Conservation (phyloP, 1,139 yeast species). For the Protomyces arabidopsidicola region DNA sequence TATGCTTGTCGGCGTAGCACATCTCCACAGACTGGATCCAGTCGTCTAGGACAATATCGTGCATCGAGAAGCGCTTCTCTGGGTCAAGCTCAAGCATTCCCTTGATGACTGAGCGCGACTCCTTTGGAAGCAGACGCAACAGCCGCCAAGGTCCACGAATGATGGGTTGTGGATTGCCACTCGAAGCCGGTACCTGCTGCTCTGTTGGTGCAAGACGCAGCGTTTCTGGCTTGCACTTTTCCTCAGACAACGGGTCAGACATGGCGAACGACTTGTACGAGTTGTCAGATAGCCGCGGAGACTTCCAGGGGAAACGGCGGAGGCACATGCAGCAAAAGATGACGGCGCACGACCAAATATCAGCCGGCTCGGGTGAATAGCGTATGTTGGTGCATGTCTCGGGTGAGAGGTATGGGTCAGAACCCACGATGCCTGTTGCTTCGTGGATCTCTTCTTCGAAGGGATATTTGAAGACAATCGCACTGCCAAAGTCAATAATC, state of each 20-base stretch:
- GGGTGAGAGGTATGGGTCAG: slow-evolving; percentile 97
- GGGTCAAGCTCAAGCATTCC: slow-evolving; percentile 72
- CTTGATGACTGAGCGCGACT: slow-evolving; percentile 71
- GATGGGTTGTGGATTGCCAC: slow-evolving; percentile 27
- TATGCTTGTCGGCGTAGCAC: slow-evolving; percentile 44
- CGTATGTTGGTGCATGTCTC: slow-evolving; percentile 71
- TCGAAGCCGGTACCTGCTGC: slow-evolving; percentile 6
- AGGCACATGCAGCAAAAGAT: slow-evolving; percentile 94
- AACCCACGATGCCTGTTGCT: slow-evolving; percentile 93
- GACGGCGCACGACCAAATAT: slow-evolving; percentile 92
- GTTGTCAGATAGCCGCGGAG: slow-evolving; percentile 80
- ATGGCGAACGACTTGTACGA: slow-evolving; percentile 68
- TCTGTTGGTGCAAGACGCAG: slow-evolving; percentile 9
- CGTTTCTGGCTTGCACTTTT: neutral
- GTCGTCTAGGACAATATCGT: slow-evolving; percentile 60
- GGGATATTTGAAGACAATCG: slow-evolving; percentile 90
- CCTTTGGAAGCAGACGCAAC: slow-evolving; percentile 79
- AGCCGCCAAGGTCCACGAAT: slow-evolving; percentile 78
- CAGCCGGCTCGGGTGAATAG: slow-evolving; percentile 90
- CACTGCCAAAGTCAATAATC: slow-evolving; percentile 92
- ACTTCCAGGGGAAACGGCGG: slow-evolving; percentile 95
- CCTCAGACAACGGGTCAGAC: slow-evolving; percentile 31
- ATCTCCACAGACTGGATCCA: slow-evolving; percentile 63
- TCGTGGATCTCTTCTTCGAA: slow-evolving; percentile 70
- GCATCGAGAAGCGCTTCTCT: slow-evolving; percentile 59